Conservation (phyloP, 2,329 filamentous ascomycete genomes). For the Sclerotinia spermophila region DNA sequence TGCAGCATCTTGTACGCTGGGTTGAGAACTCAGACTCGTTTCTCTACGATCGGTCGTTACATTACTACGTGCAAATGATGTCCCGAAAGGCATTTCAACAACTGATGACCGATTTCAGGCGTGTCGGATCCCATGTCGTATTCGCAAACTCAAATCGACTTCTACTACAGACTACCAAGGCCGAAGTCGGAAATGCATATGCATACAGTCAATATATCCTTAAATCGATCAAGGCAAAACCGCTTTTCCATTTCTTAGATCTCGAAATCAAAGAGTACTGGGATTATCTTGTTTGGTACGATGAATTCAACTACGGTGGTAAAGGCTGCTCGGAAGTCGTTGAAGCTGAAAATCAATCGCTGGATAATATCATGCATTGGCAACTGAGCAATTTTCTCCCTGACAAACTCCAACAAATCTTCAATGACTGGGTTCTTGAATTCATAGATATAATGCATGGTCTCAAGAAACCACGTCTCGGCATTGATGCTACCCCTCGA, state of each 20-base stretch:
- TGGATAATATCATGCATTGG: slow-evolving; percentile 98
- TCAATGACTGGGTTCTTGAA: slow-evolving; percentile 89
- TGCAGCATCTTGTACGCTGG: slow-evolving; percentile 96
- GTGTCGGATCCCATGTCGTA: slow-evolving; percentile 92
- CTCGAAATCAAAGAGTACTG: slow-evolving; percentile 98
- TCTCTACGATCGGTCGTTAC: slow-evolving; percentile 88
- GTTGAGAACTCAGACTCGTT: slow-evolving; percentile 90
- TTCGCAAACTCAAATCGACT: slow-evolving; percentile 88
- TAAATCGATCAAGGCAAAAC: slow-evolving; percentile 93
- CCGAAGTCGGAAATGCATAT: slow-evolving; percentile 92
- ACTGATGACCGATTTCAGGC: slow-evolving; percentile 92
- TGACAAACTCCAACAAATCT: slow-evolving; percentile 71
- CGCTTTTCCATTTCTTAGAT: slow-evolving; percentile 95
- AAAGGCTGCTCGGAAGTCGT: slow-evolving; percentile 83
- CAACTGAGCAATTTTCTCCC: slow-evolving; percentile 91
- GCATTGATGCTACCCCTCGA: slow-evolving; percentile 49
- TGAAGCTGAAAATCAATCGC: slow-evolving; percentile 69
- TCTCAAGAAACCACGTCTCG: slow-evolving; percentile 63
- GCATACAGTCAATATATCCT: slow-evolving; percentile 97
- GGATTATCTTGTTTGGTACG: slow-evolving; percentile 99
- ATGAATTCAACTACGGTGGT: slow-evolving; percentile 97
- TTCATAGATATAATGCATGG: slow-evolving; percentile 93
- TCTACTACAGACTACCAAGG: slow-evolving; percentile 91
- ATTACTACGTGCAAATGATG: slow-evolving; percentile 99
- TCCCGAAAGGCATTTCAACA: slow-evolving; percentile 95